These are phyloP conservation scores for Anacardium occidentale DNA, from an alignment of 345 rosid species.

Conservation along the genomic window DNA sequence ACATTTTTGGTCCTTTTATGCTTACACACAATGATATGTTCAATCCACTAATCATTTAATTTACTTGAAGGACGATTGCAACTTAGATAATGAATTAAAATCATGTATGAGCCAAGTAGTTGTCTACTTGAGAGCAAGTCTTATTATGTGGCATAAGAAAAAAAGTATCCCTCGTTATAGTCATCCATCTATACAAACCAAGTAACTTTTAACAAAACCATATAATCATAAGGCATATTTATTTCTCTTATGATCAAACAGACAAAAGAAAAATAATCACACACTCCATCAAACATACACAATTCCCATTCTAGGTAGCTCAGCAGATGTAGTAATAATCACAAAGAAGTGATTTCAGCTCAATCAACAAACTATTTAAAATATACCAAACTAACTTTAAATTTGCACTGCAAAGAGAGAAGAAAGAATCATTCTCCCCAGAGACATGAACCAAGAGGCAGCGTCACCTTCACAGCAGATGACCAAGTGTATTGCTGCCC, in stretches of 20 bases:
- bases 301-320: neutral
- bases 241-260: neutral
- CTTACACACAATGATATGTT: no score
- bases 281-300: neutral
- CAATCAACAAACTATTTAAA: neutral
- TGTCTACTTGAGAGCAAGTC: no score
- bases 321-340: neutral
- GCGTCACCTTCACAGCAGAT: slow-evolving; percentile 89
- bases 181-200: no score
- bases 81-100: no score
- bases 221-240: neutral
- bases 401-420: neutral
- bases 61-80: no score
- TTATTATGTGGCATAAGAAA: no score
- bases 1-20: no score
- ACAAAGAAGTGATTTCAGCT: neutral
- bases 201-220: neutral
- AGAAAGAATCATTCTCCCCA: neutral
- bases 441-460: slow-evolving; percentile 11
- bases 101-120: no score
- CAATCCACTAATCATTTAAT: no score
- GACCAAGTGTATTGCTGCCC: slow-evolving; percentile 72
- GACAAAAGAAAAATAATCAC: slow-evolving; percentile 2
- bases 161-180: no score
- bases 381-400: neutral